A percentile compares a stretch with the other conserved stretches of the same genome.
phyloP scores from a whole-genome alignment of 352 stramenopile genomes.

The Globisporangium ultimum region DNA sequence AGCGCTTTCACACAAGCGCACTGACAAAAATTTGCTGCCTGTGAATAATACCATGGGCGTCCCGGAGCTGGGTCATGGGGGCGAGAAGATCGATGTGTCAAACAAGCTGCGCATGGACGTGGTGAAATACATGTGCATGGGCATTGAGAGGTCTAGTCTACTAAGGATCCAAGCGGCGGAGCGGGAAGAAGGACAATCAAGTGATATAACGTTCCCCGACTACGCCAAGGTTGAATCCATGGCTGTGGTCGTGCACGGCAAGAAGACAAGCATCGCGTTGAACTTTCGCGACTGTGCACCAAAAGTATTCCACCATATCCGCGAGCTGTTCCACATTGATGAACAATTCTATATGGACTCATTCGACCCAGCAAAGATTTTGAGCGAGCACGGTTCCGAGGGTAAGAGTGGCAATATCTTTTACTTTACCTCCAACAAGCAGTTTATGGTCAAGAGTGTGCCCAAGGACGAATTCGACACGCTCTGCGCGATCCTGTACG shows the following conservation, averaged over 20 bases:
- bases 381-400: conserved; percentile 78
- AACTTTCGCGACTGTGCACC: conserved; percentile 76
- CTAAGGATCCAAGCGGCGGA: conserved; percentile 35
- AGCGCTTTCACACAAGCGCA: conserved; percentile 19
- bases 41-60: conserved; percentile 16
- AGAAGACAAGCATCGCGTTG: conserved; percentile 45
- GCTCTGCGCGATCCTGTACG: conserved; percentile 71
- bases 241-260: conserved; percentile 66
- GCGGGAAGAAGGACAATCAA: conserved; percentile 9
- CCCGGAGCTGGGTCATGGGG: conserved; percentile 13
- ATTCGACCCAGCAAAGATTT: conserved; percentile 63
- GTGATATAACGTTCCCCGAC: conserved; percentile 54
- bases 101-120: conserved; percentile 81
- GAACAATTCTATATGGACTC: conserved; percentile 69
- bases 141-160: conserved; percentile 73
- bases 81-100: conserved; percentile 61
- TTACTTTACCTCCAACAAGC: conserved; percentile 86
- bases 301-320: conserved; percentile 77
- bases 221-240: conserved; percentile 72
- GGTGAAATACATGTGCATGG: conserved; percentile 87
- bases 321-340: conserved; percentile 71
- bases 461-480: conserved; percentile 84
- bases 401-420: conserved; percentile 87
- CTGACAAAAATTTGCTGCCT: conserved; percentile 6
- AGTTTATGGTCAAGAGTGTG: conserved; percentile 89